Percentiles rank a stretch among this genome's conserved stretches.
Evolutionary conservation across 176 grass and related monocot genomes (phyloP).

Genomic region (Ensete glaucum): DNA sequence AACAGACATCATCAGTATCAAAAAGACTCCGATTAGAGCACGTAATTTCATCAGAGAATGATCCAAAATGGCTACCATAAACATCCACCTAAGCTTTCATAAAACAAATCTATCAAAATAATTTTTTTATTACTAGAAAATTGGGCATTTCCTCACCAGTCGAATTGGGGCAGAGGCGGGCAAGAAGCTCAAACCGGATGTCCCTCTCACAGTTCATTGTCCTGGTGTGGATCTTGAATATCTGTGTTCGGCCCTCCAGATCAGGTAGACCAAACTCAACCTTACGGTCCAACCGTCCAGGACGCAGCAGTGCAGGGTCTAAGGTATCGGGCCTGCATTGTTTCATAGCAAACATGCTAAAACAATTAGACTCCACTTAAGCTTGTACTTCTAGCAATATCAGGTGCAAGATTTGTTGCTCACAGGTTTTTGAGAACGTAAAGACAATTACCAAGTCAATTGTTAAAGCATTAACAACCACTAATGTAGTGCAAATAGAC

Average conservation of each 20-base stretch:
- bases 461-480: too few species aligned
- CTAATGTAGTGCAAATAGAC: too few species aligned
- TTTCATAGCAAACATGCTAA: background rate
- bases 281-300: conserved; percentile 83
- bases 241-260: conserved; percentile 79
- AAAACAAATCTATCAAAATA: background rate
- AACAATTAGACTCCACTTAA: background rate
- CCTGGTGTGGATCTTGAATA: conserved; percentile 92
- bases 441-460: too few species aligned
- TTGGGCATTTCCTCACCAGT: conserved; percentile 36
- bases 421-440: too few species aligned
- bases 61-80: too few species aligned
- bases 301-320: conserved; percentile 68
- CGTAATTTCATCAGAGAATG: background rate
- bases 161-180: conserved; percentile 88
- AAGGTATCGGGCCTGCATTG: conserved; percentile 71
- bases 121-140: background rate
- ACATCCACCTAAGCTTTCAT: too few species aligned
- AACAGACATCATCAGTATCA: background rate
- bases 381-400: background rate
- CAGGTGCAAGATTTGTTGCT: too few species aligned
- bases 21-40: background rate
- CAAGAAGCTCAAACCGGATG: conserved; percentile 78
- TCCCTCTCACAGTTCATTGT: conserved; percentile 94
- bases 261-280: conserved; percentile 88